phyloP scores from a whole-genome alignment of 768 basidiomycete species.

The Mycena epipterygia region DNA sequence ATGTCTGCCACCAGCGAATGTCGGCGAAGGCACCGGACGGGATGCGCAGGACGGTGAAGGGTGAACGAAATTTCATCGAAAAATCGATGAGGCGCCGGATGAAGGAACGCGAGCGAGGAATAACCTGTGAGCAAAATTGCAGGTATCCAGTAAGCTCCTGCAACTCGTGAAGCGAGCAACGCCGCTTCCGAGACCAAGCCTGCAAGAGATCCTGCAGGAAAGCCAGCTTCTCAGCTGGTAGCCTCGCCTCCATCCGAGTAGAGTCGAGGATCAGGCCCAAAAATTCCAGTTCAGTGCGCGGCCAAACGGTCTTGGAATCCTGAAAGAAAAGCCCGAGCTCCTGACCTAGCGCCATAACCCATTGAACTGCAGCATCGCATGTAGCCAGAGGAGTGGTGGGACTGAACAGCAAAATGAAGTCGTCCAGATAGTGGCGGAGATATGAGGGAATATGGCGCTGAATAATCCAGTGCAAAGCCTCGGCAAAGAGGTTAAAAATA shows the following conservation, averaged over 20 bases:
- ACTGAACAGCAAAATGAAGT: slow-evolving; percentile 47
- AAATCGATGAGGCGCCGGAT: slow-evolving; percentile 8
- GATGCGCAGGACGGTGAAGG: slow-evolving; percentile 31
- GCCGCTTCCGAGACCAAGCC: neutral
- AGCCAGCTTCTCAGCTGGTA: slow-evolving; percentile 4
- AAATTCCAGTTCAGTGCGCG: slow-evolving; percentile 39
- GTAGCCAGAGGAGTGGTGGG: neutral
- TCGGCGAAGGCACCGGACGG: slow-evolving; percentile 33
- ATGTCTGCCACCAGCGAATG: slow-evolving; percentile 42
- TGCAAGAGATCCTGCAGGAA: neutral
- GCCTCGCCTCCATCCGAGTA: slow-evolving; percentile 24
- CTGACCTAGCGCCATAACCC: too few relatives aligned
- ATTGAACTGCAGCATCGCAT: slow-evolving; percentile 39
- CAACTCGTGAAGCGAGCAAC: slow-evolving; percentile 14
- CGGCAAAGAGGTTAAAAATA: too few relatives aligned
- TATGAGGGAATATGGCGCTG: slow-evolving; percentile 46
- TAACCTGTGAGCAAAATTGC: slow-evolving; percentile 26
- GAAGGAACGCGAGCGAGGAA: slow-evolving; percentile 25
- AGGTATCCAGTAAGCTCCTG: slow-evolving; percentile 18
- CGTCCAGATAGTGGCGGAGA: slow-evolving; percentile 51
- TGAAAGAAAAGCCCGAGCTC: too few relatives aligned
- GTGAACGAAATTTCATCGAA: slow-evolving; percentile 22
- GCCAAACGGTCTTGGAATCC: slow-evolving; percentile 42
- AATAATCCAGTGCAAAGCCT: slow-evolving; percentile 61
- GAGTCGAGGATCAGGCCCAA: slow-evolving; percentile 41